Percentiles rank a stretch among this genome's conserved stretches.
These are phyloP conservation scores for Diutina ranongensis DNA, from an alignment of 1,139 yeast genomes.

Conservation along the genomic window DNA sequence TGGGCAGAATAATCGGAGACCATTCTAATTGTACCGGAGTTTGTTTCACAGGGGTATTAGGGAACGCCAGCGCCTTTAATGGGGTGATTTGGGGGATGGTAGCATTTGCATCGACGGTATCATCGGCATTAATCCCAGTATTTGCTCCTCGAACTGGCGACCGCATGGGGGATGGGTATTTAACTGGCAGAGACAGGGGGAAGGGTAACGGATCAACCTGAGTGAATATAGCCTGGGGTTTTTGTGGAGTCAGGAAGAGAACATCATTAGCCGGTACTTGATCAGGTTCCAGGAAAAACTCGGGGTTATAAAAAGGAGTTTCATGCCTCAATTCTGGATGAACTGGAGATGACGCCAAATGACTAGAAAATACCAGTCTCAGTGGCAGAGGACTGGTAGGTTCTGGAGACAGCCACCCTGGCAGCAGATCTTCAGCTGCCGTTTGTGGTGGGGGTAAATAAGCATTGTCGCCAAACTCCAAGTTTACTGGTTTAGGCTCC, in stretches of 20 bases:
- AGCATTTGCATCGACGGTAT: conserved; percentile 29
- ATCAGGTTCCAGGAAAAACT: conserved; percentile 25
- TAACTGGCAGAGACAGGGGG: conserved; percentile 15
- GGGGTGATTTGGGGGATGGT: conserved; percentile 34
- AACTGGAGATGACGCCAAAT: conserved; percentile 1
- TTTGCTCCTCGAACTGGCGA: conserved; percentile 8
- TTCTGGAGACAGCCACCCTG: conserved; percentile 21
- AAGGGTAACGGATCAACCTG: conserved; percentile 7
- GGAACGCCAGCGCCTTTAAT: conserved; percentile 19
- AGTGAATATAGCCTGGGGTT: not conserved
- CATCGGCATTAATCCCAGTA: conserved; percentile 13
- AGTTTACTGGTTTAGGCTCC: conserved; percentile 17
- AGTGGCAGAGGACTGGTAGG: conserved; percentile 22
- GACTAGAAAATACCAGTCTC: conserved; percentile 6
- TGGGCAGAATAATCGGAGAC: conserved; percentile 45
- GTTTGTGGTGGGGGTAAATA: not conserved
- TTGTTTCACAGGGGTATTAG: conserved; percentile 27
- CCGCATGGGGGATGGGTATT: conserved; percentile 18
- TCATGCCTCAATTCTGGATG: not conserved
- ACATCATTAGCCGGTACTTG: conserved; percentile 12
- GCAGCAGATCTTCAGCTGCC: not conserved
- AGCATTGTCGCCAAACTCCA: conserved; percentile 3
- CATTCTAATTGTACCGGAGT: conserved; percentile 31
- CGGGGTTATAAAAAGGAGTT: conserved; percentile 24
- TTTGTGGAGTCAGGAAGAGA: not conserved